Conservation (phyloP, 1,139 yeast genomes). For the Pneumocystis jirovecii region DNA sequence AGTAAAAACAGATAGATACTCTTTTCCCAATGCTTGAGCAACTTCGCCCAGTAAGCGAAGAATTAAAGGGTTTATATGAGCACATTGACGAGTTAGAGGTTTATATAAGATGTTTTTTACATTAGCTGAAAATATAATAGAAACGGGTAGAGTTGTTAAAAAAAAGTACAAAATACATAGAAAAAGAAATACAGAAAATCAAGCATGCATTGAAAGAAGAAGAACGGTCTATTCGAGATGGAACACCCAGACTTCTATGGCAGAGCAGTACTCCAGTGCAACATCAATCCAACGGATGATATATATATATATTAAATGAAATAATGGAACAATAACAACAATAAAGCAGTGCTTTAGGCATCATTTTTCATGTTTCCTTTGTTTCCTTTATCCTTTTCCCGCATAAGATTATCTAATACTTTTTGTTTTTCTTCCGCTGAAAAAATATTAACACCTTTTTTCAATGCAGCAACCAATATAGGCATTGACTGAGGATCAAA, state of each 20-base stretch:
- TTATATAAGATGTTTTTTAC: neutral
- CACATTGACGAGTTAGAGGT: neutral
- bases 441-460: conserved; percentile 1
- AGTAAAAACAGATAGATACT: neutral
- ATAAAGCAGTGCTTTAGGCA: neutral
- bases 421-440: neutral
- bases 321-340: neutral
- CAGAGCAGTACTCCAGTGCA: neutral
- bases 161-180: neutral
- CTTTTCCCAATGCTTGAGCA: neutral
- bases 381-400: neutral
- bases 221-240: neutral
- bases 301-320: neutral
- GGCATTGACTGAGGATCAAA: neutral
- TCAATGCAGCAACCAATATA: neutral
- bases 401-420: neutral
- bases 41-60: neutral
- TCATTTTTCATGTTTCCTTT: neutral
- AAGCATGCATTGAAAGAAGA: neutral
- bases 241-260: neutral
- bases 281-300: neutral
- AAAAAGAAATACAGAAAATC: neutral
- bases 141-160: neutral
- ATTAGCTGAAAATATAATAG: neutral
- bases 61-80: neutral